Base-by-base conservation (phyloP, 805 yeast species). In the Tetrapisispora taiwanensis region DNA sequence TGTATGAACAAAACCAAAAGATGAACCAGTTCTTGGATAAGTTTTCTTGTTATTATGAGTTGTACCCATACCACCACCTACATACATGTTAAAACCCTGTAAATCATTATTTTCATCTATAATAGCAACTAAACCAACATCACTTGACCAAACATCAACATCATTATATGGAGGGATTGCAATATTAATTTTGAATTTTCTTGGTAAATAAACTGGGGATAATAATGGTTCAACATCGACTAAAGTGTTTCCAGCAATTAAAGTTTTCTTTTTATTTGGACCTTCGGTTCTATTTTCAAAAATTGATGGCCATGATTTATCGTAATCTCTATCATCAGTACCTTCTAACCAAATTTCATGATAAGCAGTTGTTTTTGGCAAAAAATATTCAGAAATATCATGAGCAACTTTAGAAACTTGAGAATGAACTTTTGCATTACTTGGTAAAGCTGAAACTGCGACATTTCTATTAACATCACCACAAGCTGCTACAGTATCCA, bases 11-110 rank as follows among this genome's bases (percentile, higher is more conserved):
- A 69, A 90, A 24, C 97, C 97, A 52, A 90, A 75, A 66, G 78
- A 68, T 17, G 95, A 81, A 50, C 95, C 97, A 6, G 95, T 78
- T 69, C 97, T 78, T 56, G 97, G 97, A 62, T 90, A 90, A 0
- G 97, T 90, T 74, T 90, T 90, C 60, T 82, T 83, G 71, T 90
- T 90, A 74, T 89, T 90, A 65, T 90, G 97, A 13, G 97, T 90
- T 35, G 95, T 78, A 57, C 97, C 97, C 97, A 90, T 90, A 74
- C 97, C 97, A 70, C 97, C 97, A 66, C 97, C 97, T 51, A 82
- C 95, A 48, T 84, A 75, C 43, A 90, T 78, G 58, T 90, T 90
- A 73, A 78, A 90, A 46, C 97, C 97, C 47, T 73, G 61, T 37
- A 83, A 76, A 17, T 76, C 72, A 44, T 73, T 67, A 56, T 79